These are phyloP conservation scores for Plasmodium inui DNA, from an alignment of 169 alveolate genomes.

Conservation along the genomic window DNA sequence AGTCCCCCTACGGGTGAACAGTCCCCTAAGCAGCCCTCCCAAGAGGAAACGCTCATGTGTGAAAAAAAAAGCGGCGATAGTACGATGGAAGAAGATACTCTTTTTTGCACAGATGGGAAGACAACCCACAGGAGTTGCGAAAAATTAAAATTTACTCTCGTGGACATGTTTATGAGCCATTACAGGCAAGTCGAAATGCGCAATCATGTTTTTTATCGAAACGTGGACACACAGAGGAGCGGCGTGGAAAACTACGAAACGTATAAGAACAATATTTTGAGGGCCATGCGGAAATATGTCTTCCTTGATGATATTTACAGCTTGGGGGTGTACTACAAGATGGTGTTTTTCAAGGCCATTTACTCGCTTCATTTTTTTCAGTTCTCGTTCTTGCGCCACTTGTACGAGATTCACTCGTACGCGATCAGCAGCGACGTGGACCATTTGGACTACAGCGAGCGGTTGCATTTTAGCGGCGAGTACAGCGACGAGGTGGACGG, in stretches of 20 bases:
- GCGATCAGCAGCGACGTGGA: not conserved
- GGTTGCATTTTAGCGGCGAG: slow-evolving; percentile 19
- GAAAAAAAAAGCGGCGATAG: not conserved
- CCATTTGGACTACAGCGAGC: slow-evolving; percentile 24
- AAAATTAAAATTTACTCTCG: not conserved
- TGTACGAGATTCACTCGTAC: slow-evolving; percentile 17
- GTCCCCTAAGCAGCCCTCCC: not conserved
- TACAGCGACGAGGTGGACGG: not conserved
- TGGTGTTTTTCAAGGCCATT: slow-evolving; percentile 60
- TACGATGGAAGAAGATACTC: not conserved
- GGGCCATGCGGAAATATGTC: slow-evolving; percentile 50
- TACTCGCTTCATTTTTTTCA: slow-evolving; percentile 63
- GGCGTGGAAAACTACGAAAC: slow-evolving; percentile 22
- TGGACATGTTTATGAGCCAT: slow-evolving; percentile 54
- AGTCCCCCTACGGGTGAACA: not conserved
- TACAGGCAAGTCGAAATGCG: slow-evolving; percentile 38
- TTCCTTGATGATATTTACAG: slow-evolving; percentile 48
- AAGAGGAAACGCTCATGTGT: not conserved
- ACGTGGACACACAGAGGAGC: slow-evolving; percentile 7
- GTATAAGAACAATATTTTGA: slow-evolving; percentile 51
- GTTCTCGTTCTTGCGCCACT: slow-evolving; percentile 33
- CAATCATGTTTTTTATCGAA: slow-evolving; percentile 21
- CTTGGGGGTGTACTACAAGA: slow-evolving; percentile 36
- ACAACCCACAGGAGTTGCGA: not conserved
- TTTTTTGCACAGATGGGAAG: not conserved